Evolutionary conservation across 441 rosid species (phyloP).

Genomic region (Raphanus hybrid): DNA sequence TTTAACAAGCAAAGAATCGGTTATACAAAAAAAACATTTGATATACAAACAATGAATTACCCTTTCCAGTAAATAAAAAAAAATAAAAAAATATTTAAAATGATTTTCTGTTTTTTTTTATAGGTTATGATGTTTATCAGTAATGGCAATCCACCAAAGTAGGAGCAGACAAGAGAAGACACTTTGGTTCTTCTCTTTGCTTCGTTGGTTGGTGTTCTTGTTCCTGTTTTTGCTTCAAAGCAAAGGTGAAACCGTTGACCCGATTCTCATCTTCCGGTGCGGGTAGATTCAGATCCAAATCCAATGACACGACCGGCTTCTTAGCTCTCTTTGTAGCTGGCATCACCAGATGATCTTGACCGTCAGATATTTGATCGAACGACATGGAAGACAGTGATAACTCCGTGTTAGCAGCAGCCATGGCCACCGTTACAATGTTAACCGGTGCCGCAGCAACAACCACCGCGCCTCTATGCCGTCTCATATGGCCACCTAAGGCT

Average conservation of each 20-base stretch:
- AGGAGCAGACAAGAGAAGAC: constrained; percentile 59
- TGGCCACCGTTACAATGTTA: constrained; percentile 6
- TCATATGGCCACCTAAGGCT: constrained; percentile 91
- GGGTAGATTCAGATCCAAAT: constrained; percentile 90
- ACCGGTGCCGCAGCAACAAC: constrained; percentile 10
- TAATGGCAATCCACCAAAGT: constrained; percentile 91
- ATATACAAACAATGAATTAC: constrained; percentile 30
- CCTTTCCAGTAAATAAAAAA: neutral
- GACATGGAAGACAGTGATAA: constrained; percentile 35
- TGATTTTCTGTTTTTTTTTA: neutral
- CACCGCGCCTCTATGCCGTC: constrained; percentile 68
- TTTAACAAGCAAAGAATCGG: constrained; percentile 38
- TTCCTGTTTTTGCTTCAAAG: constrained; percentile 59
- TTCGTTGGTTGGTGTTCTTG: constrained; percentile 36
- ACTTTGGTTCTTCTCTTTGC: constrained; percentile 40
- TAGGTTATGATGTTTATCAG: constrained; percentile 41
- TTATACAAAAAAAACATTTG: neutral
- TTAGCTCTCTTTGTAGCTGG: constrained; percentile 43
- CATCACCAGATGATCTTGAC: constrained; percentile 35
- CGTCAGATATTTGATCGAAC: constrained; percentile 35
- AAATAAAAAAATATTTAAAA: constrained; percentile 9
- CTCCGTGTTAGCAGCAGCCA: constrained; percentile 33
- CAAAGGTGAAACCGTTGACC: constrained; percentile 45
- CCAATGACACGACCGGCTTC: constrained; percentile 54
- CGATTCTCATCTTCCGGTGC: constrained; percentile 70